A percentile compares a stretch with the other conserved stretches of the same genome.
phyloP scores from a whole-genome alignment of 1,284 basidiomycete species.

The Puccinia hordei region DNA sequence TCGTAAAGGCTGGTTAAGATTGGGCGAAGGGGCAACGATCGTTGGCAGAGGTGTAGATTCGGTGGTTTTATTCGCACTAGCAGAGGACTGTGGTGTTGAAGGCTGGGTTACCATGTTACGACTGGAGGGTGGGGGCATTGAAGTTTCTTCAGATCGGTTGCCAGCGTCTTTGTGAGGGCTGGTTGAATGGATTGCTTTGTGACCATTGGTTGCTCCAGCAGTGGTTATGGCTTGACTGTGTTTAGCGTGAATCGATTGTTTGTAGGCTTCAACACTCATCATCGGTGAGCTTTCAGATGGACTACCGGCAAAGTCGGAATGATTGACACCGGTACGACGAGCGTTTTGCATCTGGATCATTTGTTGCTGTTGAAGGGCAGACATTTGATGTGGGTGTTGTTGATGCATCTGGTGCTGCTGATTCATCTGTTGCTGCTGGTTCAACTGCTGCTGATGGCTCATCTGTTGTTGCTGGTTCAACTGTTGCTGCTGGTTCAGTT shows the following conservation, averaged over 20 bases:
- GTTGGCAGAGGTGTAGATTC: slow-evolving; percentile 30
- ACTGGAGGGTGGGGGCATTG: slow-evolving; percentile 34
- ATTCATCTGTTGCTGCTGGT: not conserved
- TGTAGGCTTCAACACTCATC: slow-evolving; percentile 41
- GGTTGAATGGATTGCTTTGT: not conserved
- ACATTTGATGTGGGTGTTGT: not conserved
- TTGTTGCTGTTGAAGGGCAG: slow-evolving; percentile 26
- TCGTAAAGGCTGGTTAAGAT: slow-evolving; percentile 26
- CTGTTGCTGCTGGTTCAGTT: slow-evolving; percentile 23
- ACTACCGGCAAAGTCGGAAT: slow-evolving; percentile 15
- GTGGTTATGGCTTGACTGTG: slow-evolving; percentile 39
- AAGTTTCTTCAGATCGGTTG: slow-evolving; percentile 12
- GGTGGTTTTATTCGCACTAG: slow-evolving; percentile 23
- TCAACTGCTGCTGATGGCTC: not conserved
- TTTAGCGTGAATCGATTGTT: slow-evolving; percentile 42
- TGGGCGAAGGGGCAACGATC: slow-evolving; percentile 37
- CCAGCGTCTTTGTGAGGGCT: slow-evolving; percentile 24
- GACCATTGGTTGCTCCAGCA: not conserved
- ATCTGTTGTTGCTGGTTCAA: not conserved
- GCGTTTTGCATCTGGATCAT: slow-evolving; percentile 27
- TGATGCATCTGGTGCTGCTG: slow-evolving; percentile 12
- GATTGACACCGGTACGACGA: slow-evolving; percentile 2
- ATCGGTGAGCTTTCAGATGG: slow-evolving; percentile 5
- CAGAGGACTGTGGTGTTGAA: slow-evolving; percentile 39
- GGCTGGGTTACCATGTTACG: slow-evolving; percentile 28